phyloP scores from a whole-genome alignment of 805 yeast genomes.

The Kazachstania viticola region DNA sequence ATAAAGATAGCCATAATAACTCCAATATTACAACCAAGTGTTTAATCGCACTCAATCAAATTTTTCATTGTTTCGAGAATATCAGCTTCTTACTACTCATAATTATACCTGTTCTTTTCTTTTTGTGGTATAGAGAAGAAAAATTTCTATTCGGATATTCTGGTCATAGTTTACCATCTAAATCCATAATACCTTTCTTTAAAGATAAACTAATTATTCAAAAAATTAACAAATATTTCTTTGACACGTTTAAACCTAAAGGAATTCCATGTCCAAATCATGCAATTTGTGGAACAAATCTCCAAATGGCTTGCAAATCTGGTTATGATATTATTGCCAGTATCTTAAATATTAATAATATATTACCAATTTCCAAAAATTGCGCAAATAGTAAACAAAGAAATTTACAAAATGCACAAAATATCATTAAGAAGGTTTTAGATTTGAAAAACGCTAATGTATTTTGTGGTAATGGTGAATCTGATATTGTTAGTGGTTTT shows the following conservation, averaged over 20 bases:
- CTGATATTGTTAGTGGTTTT: conserved; percentile 38
- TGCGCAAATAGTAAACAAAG: conserved; percentile 56
- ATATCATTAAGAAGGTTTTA: too few species aligned
- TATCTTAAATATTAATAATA: conserved; percentile 30
- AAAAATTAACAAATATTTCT: conserved; percentile 24
- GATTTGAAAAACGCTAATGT: conserved; percentile 51
- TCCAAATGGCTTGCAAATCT: too few species aligned
- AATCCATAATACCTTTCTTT: background rate
- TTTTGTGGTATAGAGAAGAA: conserved; percentile 53
- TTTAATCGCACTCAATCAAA: too few species aligned
- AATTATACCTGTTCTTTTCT: conserved; percentile 29
- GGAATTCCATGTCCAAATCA: conserved; percentile 74
- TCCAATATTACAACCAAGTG: too few species aligned
- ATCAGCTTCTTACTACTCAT: background rate
- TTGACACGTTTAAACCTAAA: conserved; percentile 35
- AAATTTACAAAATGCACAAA: conserved; percentile 52
- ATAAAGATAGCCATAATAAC: conserved; percentile 8
- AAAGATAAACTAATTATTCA: background rate
- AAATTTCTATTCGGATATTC: conserved; percentile 59
- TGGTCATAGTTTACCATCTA: conserved; percentile 26
- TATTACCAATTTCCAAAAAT: conserved; percentile 45
- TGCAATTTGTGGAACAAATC: conserved; percentile 69
- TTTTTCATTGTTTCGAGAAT: too few species aligned
- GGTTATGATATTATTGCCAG: too few species aligned
- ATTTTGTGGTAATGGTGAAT: conserved; percentile 40